phyloP scores from a whole-genome alignment of 176 grass and related monocot species.

The Themeda triandra region DNA sequence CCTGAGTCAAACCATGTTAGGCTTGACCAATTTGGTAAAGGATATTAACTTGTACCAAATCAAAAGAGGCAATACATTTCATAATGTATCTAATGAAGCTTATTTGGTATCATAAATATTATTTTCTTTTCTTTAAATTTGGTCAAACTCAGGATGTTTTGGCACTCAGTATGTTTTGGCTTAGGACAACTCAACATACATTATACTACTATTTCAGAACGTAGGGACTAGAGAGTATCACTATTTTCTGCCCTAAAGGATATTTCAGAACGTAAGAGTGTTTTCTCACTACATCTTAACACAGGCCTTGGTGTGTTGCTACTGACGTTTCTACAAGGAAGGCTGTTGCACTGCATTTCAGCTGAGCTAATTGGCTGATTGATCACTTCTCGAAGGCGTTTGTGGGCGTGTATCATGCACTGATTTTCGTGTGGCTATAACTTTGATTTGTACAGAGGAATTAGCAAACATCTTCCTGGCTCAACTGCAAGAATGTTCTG shows the following conservation, averaged over 20 bases:
- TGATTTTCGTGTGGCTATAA: not conserved
- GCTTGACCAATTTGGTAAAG: not conserved
- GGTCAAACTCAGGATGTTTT: not conserved
- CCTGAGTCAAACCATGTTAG: not conserved
- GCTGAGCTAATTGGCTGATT: not conserved
- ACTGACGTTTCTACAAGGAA: not conserved
- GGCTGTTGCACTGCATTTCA: not conserved
- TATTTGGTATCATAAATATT: not conserved
- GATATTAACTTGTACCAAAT: not conserved
- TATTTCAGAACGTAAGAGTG: too few species aligned
- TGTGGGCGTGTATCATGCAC: not conserved
- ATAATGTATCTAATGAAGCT: not conserved
- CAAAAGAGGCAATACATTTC: not conserved
- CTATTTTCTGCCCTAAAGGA: not conserved
- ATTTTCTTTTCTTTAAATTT: not conserved
- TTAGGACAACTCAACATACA: not conserved
- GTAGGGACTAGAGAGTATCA: not conserved
- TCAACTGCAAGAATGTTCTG: not conserved
- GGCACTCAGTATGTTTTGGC: not conserved
- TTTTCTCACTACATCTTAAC: not conserved
- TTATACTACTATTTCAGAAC: not conserved
- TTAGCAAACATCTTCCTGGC: not conserved
- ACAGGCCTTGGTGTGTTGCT: not conserved
- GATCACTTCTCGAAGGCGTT: not conserved
- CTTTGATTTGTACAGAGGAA: not conserved